Conservation (phyloP, 1,284 basidiomycete genomes). For the Takashimella koratensis region DNA sequence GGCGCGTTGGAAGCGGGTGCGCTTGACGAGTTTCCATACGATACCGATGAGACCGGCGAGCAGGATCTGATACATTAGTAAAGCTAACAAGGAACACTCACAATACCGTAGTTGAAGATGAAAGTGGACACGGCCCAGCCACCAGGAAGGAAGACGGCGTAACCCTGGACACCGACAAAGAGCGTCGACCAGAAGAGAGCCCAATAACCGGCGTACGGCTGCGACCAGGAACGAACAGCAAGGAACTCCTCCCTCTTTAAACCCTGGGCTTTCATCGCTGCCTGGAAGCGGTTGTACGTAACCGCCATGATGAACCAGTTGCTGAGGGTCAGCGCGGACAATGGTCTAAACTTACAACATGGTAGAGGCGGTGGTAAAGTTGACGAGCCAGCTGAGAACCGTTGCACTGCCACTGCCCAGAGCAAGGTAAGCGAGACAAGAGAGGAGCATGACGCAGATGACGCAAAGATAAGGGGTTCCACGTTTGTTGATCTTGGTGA, state of each 20-base stretch:
- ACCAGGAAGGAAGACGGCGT: slow-evolving; percentile 23
- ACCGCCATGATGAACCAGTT: slow-evolving; percentile 33
- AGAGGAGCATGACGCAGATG: slow-evolving; percentile 19
- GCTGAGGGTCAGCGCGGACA: slow-evolving; percentile 15
- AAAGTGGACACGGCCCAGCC: slow-evolving; percentile 19
- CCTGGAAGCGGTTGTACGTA: slow-evolving; percentile 32
- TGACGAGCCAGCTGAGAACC: slow-evolving; percentile 29
- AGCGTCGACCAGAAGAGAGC: slow-evolving; percentile 21
- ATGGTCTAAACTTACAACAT: background rate
- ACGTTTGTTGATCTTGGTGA: slow-evolving; percentile 24
- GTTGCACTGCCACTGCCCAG: slow-evolving; percentile 19
- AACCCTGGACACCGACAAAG: slow-evolving; percentile 23
- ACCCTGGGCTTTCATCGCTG: slow-evolving; percentile 27
- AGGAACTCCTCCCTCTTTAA: slow-evolving; percentile 15
- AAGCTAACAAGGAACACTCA: slow-evolving; percentile 9
- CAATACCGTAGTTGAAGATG: slow-evolving; percentile 18
- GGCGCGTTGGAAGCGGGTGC: slow-evolving; percentile 3
- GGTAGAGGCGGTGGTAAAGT: slow-evolving; percentile 3
- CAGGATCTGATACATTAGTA: slow-evolving; percentile 15
- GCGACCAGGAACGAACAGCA: slow-evolving; percentile 10
- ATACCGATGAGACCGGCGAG: slow-evolving; percentile 2
- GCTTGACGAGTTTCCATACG: slow-evolving; percentile 5
- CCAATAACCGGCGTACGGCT: slow-evolving; percentile 28
- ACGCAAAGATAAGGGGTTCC: slow-evolving; percentile 32
- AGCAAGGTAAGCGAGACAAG: slow-evolving; percentile 30